A percentile compares a stretch with the other conserved stretches of the same genome.
phyloP scores from a whole-genome alignment of 768 basidiomycete genomes.

The Dioszegia aurantiaca region DNA sequence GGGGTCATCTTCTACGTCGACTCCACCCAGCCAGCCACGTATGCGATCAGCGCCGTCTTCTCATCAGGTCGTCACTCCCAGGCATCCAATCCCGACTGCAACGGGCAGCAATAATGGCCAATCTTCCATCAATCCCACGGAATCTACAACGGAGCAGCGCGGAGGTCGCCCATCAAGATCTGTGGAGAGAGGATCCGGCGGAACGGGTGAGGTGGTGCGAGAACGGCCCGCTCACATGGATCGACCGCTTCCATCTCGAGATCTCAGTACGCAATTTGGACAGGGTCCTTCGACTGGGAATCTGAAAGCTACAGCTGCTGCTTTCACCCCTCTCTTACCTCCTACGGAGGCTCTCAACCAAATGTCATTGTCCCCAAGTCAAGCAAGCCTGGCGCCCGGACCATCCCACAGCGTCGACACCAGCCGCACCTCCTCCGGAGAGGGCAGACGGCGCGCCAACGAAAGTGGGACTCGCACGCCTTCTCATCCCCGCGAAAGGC shows the following conservation, averaged over 20 bases:
- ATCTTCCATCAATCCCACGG: background rate
- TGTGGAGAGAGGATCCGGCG: background rate
- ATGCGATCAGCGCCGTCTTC: too few relatives aligned
- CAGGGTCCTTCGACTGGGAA: too few relatives aligned
- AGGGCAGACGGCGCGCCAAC: background rate
- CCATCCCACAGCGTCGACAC: background rate
- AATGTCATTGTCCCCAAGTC: too few relatives aligned
- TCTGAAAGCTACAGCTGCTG: background rate
- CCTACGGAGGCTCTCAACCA: background rate
- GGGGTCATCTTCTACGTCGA: too few relatives aligned
- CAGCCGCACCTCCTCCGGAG: conserved; percentile 3
- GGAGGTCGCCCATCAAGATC: background rate
- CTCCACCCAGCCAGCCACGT: too few relatives aligned
- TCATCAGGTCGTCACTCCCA: too few relatives aligned
- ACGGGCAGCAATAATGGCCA: too few relatives aligned
- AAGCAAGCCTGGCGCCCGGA: background rate
- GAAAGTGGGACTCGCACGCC: background rate
- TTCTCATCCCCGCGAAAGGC: background rate
- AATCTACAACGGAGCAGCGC: background rate
- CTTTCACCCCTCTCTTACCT: background rate
- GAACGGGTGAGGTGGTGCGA: background rate
- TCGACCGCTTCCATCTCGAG: background rate
- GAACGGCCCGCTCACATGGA: conserved; percentile 7
- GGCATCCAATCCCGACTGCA: too few relatives aligned
- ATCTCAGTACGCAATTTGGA: too few relatives aligned